These are phyloP conservation scores for Singerocomus inundabilis DNA, from an alignment of 1,284 basidiomycete species.

Conservation along the genomic window DNA sequence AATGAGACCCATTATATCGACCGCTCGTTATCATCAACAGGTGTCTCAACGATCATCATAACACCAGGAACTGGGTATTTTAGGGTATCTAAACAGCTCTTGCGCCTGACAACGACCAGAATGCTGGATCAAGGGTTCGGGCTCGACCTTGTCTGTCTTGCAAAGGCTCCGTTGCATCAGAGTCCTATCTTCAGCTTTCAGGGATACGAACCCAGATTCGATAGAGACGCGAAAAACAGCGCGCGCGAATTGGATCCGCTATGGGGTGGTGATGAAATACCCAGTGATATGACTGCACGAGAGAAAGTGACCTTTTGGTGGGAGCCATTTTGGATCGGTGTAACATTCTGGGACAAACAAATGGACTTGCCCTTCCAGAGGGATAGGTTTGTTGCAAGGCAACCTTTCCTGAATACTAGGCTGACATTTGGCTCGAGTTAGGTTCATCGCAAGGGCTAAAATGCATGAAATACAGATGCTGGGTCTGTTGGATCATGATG, in stretches of 20 bases:
- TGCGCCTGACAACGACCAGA: constrained; percentile 92
- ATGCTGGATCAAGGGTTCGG: constrained; percentile 94
- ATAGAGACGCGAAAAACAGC: constrained; percentile 46
- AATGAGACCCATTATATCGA: constrained; percentile 97
- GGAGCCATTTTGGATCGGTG: constrained; percentile 83
- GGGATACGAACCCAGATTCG: constrained; percentile 51
- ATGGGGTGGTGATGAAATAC: constrained; percentile 71
- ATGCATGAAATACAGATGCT: constrained; percentile 96
- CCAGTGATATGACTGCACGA: constrained; percentile 34
- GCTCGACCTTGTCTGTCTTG: constrained; percentile 86
- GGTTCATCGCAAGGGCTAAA: constrained; percentile 86
- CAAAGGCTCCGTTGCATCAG: constrained; percentile 91
- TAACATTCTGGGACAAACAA: constrained; percentile 82
- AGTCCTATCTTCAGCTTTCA: constrained; percentile 87
- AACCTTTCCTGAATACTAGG: background rate
- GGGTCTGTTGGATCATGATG: constrained; percentile 86
- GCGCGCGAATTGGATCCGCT: constrained; percentile 67
- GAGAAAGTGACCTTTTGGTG: constrained; percentile 71
- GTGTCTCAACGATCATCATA: constrained; percentile 80
- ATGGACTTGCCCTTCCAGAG: constrained; percentile 83
- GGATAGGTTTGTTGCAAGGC: constrained; percentile 57
- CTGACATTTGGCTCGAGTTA: constrained; percentile 28
- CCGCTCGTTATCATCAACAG: constrained; percentile 92
- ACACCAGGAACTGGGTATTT: constrained; percentile 96
- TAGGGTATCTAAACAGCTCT: constrained; percentile 85